Evolutionary conservation across 208 protist genomes (phyloP), one percentile per base, ranked within the genome.

Genomic region (Crithidia mellificae): DNA sequence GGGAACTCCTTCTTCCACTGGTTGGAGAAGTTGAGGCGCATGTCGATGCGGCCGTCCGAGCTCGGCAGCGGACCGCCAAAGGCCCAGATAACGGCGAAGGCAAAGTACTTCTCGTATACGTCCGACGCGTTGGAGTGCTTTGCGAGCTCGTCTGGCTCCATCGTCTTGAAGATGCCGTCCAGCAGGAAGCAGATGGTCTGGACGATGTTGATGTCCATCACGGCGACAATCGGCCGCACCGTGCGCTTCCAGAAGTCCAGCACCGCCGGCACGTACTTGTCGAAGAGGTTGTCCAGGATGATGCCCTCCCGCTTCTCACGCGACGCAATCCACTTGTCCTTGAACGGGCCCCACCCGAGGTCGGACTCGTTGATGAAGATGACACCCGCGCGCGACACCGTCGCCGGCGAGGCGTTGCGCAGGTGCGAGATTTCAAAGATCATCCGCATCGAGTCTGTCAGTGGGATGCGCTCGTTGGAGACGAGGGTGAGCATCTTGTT

Each of bases 401-500:
- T 99, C 27, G 98, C 98, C 24, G 98, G 98, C 25, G 98, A 98
- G 17, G 98, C 98, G 75, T 99, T 98, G 65, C 88, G 87, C 30
- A 99, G 78, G 61, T 99, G 91, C 20, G 94, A 97, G 50, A 99
- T 91, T 75, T 99, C 98, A 77, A 99, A 99, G 54, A 99, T 90
- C 82, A 99, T 95, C 41, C 98, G 88, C 98, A 99, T 99, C 32
- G 93, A 92, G 58, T 97, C 87, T 53, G 94, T 98, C 58, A 99
- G 83, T 8, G 97, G 97, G 71, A 99, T 99, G 72, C 98, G 96
- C 74, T 99, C 98, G 71, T 99, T 99, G 20, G 90, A 98, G 47
- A 98, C 98, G 7, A 99, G 89, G 44, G 98, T 99, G 36, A 99
- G 87, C 84, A 99, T 98, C 80, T 99, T 99, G 81, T 99, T 99